Evolutionary conservation across 768 basidiomycete genomes (phyloP).

Genomic region (Polyporus arcularius): DNA sequence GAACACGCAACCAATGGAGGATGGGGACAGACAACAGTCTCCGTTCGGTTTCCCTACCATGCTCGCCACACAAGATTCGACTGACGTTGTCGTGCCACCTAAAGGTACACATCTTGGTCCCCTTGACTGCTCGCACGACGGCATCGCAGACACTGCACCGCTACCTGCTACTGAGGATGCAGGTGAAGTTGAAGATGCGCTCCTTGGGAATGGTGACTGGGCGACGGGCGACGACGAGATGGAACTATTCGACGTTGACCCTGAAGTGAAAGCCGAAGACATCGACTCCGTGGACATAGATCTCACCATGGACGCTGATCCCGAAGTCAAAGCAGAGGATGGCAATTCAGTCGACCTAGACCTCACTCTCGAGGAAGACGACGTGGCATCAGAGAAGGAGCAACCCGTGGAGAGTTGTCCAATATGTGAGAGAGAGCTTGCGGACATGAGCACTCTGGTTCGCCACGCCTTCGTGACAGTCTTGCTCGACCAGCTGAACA

Average conservation of each 20-base stretch:
- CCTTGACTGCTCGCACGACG: conserved; percentile 2
- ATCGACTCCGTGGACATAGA: conserved; percentile 32
- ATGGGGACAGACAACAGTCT: neutral
- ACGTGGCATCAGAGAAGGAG: conserved; percentile 1
- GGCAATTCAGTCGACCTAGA: too few relatives aligned
- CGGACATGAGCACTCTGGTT: conserved; percentile 30
- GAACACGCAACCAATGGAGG: neutral
- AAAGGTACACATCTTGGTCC: neutral
- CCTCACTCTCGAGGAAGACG: neutral
- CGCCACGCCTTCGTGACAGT: conserved; percentile 12
- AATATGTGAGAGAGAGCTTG: conserved; percentile 32
- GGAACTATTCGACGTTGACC: conserved; percentile 34
- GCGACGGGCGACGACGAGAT: conserved; percentile 74
- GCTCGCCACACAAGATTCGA: neutral
- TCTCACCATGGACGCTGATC: conserved; percentile 21
- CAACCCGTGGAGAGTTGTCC: conserved; percentile 29
- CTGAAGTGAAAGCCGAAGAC: conserved; percentile 21
- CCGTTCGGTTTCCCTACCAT: conserved; percentile 15
- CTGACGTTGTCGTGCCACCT: neutral
- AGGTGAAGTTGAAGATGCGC: neutral
- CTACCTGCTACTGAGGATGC: neutral
- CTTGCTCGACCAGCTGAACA: neutral
- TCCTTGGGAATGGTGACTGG: conserved; percentile 55
- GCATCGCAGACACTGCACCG: neutral
- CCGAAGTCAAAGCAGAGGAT: too few relatives aligned